phyloP scores from a whole-genome alignment of 768 basidiomycete species.

The Kwoniella heveanensis region DNA sequence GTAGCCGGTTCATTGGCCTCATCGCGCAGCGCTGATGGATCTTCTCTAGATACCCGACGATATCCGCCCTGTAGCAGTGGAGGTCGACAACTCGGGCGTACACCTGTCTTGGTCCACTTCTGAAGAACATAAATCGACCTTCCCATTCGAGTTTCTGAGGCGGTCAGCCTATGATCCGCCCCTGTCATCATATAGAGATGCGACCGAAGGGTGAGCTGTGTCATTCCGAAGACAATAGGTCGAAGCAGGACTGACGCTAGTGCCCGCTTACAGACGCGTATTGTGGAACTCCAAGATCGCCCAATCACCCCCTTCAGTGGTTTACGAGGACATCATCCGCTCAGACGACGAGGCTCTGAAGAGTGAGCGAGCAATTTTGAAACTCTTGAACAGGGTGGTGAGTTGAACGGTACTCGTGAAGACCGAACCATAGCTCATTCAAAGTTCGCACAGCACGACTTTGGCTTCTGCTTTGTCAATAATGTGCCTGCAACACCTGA shows the following conservation, averaged over 20 bases:
- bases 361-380: constrained; percentile 69
- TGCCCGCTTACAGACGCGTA: constrained; percentile 61
- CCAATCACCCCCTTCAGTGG: constrained; percentile 71
- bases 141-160: constrained; percentile 84
- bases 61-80: constrained; percentile 67
- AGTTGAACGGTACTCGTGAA: constrained; percentile 47
- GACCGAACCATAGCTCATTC: neutral
- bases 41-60: constrained; percentile 69
- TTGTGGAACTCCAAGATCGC: constrained; percentile 80
- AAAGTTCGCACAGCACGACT: constrained; percentile 64
- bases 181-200: constrained; percentile 25
- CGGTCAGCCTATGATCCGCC: constrained; percentile 79
- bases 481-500: constrained; percentile 79
- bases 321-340: constrained; percentile 70
- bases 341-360: constrained; percentile 53
- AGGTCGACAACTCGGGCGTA: constrained; percentile 66
- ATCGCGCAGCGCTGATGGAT: neutral
- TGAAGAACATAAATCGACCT: constrained; percentile 72
- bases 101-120: constrained; percentile 72
- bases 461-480: constrained; percentile 84
- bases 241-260: constrained; percentile 2
- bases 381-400: constrained; percentile 80
- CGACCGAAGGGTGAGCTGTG: constrained; percentile 6
- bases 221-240: neutral
- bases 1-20: constrained; percentile 23